Percentiles rank a stretch among this genome's conserved stretches.
Evolutionary conservation across 768 basidiomycete species (phyloP).

Genomic region (Amanita rubescens): DNA sequence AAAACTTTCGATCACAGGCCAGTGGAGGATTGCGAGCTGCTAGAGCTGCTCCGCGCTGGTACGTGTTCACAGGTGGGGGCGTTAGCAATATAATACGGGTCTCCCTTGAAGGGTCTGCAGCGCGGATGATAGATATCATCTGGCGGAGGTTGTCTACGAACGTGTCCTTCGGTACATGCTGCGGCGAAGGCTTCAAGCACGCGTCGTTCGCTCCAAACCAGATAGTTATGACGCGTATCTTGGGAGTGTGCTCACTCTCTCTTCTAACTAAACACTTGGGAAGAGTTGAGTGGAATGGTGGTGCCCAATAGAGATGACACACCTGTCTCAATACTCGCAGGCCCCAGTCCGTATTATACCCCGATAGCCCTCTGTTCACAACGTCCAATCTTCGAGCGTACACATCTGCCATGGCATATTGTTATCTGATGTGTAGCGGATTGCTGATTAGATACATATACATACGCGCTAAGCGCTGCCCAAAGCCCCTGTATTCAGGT

Average conservation of each 20-base stretch:
- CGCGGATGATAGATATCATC: slow-evolving; percentile 57
- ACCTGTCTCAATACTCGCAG: slow-evolving; percentile 76
- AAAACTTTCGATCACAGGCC: slow-evolving; percentile 53
- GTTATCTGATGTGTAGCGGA: slow-evolving; percentile 1
- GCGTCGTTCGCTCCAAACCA: slow-evolving; percentile 95
- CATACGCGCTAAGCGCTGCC: slow-evolving; percentile 60
- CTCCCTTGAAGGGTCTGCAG: slow-evolving; percentile 50
- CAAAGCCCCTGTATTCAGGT: slow-evolving; percentile 46
- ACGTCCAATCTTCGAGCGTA: slow-evolving; percentile 82
- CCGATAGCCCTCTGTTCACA: slow-evolving; percentile 75
- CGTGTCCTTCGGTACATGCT: slow-evolving; percentile 66
- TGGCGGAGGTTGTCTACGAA: slow-evolving; percentile 58
- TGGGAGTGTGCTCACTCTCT: slow-evolving; percentile 43
- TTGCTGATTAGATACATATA: slow-evolving; percentile 21
- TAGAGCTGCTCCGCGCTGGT: slow-evolving; percentile 47
- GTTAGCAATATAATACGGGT: slow-evolving; percentile 79
- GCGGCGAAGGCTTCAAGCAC: slow-evolving; percentile 50
- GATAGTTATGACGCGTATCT: slow-evolving; percentile 67
- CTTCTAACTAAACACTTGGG: slow-evolving; percentile 54
- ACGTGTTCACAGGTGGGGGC: slow-evolving; percentile 74
- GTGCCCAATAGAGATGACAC: not conserved
- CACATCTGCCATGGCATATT: slow-evolving; percentile 36
- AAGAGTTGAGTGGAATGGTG: not conserved
- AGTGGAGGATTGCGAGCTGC: slow-evolving; percentile 41
- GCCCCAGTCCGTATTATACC: slow-evolving; percentile 86